Evolutionary conservation across 176 grass and related monocot genomes (phyloP).

Genomic region (Urochloa ruziziensis): DNA sequence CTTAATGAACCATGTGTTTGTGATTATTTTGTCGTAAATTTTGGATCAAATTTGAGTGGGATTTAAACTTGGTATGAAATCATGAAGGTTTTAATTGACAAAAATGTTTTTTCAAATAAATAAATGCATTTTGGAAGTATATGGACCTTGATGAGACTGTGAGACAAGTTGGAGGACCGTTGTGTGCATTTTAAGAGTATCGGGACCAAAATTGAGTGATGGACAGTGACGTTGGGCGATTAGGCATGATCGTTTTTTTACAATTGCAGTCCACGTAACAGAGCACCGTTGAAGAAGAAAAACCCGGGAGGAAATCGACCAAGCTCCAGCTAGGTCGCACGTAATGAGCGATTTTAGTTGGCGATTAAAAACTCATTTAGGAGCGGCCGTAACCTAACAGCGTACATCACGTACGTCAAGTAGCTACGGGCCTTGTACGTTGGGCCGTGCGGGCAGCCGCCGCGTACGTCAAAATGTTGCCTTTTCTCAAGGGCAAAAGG

Average conservation of each 20-base stretch:
- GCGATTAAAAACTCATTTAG: neutral
- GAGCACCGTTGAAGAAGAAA: neutral
- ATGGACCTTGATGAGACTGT: too few species aligned
- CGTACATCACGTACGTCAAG: slow-evolving; percentile 17
- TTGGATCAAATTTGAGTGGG: too few species aligned
- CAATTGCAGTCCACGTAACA: slow-evolving; percentile 29
- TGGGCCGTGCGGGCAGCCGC: neutral
- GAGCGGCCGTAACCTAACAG: neutral
- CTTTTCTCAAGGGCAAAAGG: slow-evolving; percentile 43
- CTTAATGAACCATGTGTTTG: too few species aligned
- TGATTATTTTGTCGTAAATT: too few species aligned
- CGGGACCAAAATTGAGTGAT: too few species aligned
- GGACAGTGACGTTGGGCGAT: neutral
- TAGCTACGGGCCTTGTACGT: neutral
- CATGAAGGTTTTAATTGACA: too few species aligned
- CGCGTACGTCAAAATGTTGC: slow-evolving; percentile 3
- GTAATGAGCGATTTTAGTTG: slow-evolving; percentile 18
- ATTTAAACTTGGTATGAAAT: too few species aligned
- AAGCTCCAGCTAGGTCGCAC: slow-evolving; percentile 34
- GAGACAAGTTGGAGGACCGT: too few species aligned
- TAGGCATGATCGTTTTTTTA: neutral
- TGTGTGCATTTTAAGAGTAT: too few species aligned
- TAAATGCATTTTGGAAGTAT: too few species aligned
- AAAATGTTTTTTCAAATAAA: too few species aligned
- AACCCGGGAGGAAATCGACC: neutral